These are phyloP conservation scores for Mycena metata DNA, from an alignment of 768 basidiomycete species.

Conservation along the genomic window DNA sequence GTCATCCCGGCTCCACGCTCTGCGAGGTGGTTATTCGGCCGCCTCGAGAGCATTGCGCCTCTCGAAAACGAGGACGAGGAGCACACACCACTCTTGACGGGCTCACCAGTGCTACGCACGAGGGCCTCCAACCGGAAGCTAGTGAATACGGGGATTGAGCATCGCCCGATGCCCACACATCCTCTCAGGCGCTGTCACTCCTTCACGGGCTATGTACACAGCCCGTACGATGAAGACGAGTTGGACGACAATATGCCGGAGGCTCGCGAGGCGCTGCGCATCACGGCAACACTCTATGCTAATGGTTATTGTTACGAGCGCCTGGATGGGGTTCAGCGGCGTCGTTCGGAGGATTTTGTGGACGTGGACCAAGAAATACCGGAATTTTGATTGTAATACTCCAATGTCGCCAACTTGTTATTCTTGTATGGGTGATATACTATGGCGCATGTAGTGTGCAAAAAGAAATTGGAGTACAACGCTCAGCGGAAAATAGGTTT, in stretches of 20 bases:
- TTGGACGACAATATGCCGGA: constrained; percentile 15
- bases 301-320: constrained; percentile 15
- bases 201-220: not conserved
- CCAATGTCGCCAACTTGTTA: too few relatives aligned
- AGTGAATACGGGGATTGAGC: constrained; percentile 7
- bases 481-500: too few relatives aligned
- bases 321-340: not conserved
- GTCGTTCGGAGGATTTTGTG: not conserved
- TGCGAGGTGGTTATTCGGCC: too few relatives aligned
- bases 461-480: too few relatives aligned
- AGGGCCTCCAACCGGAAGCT: not conserved
- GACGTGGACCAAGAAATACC: too few relatives aligned
- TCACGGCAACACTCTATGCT: constrained; percentile 1
- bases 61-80: not conserved
- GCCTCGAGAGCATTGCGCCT: not conserved
- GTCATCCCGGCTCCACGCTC: too few relatives aligned
- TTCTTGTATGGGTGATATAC: too few relatives aligned
- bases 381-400: too few relatives aligned
- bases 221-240: not conserved
- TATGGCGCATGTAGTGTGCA: too few relatives aligned
- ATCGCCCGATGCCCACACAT: not conserved
- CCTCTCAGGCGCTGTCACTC: not conserved
- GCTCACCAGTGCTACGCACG: not conserved
- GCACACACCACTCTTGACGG: not conserved
- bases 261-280: constrained; percentile 17